These are phyloP conservation scores for Martiniozyma asiatica DNA, from an alignment of 1,139 yeast species.

Conservation along the genomic window DNA sequence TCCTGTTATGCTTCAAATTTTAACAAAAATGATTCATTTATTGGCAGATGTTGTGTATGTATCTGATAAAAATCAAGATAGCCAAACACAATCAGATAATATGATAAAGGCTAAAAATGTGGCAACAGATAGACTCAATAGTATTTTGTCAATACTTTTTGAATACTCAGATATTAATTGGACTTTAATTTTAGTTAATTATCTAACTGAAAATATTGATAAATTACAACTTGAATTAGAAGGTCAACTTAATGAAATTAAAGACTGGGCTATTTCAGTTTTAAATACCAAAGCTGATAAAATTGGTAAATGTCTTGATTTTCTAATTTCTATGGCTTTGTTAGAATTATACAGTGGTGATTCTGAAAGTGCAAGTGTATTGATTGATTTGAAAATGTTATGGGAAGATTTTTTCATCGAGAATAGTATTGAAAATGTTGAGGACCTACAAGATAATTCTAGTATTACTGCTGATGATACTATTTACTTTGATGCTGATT, in stretches of 20 bases:
- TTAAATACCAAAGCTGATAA: constrained; percentile 28
- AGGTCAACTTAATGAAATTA: constrained; percentile 38
- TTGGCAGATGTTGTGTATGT: too few species aligned
- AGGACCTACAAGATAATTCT: neutral
- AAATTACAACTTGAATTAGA: constrained; percentile 37
- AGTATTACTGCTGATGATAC: constrained; percentile 3
- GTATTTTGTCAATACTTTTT: constrained; percentile 52
- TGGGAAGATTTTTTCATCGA: constrained; percentile 10
- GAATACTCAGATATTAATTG: constrained; percentile 35
- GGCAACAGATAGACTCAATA: constrained; percentile 50
- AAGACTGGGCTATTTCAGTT: constrained; percentile 29
- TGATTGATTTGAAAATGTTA: constrained; percentile 51
- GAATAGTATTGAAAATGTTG: neutral
- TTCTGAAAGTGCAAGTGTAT: constrained; percentile 59
- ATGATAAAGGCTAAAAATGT: too few species aligned
- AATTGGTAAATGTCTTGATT: constrained; percentile 38
- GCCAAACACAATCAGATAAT: too few species aligned
- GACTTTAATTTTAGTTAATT: constrained; percentile 35
- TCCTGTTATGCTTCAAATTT: too few species aligned
- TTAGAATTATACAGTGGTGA: constrained; percentile 73
- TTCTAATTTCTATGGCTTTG: constrained; percentile 66
- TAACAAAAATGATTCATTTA: too few species aligned
- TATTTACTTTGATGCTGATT: constrained; percentile 4
- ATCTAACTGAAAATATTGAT: constrained; percentile 21
- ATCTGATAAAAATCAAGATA: too few species aligned